phyloP scores from a whole-genome alignment of 2,329 filamentous ascomycete species.

The Fusarium lateritium region DNA sequence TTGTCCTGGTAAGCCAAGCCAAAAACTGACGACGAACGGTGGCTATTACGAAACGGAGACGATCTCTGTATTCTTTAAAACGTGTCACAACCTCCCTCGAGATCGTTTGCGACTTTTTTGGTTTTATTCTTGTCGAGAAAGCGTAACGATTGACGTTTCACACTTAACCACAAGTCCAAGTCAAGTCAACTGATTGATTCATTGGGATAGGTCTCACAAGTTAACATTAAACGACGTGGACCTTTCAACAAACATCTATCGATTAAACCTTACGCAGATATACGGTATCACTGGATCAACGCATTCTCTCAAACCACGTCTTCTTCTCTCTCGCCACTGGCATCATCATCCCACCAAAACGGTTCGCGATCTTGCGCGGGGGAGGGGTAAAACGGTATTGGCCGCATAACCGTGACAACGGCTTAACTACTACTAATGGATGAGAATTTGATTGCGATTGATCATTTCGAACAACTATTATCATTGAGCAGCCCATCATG shows the following conservation, averaged over 20 bases:
- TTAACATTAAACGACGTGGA: conserved; percentile 36
- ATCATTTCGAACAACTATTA: conserved; percentile 19
- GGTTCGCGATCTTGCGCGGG: conserved; percentile 36
- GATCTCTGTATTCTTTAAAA: conserved; percentile 13
- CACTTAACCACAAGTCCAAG: conserved; percentile 1
- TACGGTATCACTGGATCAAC: background rate
- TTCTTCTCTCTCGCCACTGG: conserved; percentile 4
- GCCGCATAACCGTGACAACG: conserved; percentile 36
- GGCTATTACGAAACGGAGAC: conserved; percentile 25
- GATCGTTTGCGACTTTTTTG: conserved; percentile 1
- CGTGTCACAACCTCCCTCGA: conserved; percentile 11
- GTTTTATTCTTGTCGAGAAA: conserved; percentile 13
- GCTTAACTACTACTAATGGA: conserved; percentile 18
- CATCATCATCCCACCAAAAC: conserved; percentile 22
- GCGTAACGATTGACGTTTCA: conserved; percentile 38
- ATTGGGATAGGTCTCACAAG: conserved; percentile 9
- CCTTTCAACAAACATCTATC: conserved; percentile 10
- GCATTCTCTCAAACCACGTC: background rate
- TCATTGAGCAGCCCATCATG: conserved; percentile 54
- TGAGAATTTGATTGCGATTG: conserved; percentile 7
- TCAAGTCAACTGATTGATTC: conserved; percentile 19
- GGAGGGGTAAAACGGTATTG: conserved; percentile 45
- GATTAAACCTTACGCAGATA: background rate
- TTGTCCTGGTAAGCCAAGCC: conserved; percentile 41
- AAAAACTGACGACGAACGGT: conserved; percentile 39